Evolutionary conservation across 306 rosid genomes (phyloP).

Genomic region (Castanopsis chinensis): DNA sequence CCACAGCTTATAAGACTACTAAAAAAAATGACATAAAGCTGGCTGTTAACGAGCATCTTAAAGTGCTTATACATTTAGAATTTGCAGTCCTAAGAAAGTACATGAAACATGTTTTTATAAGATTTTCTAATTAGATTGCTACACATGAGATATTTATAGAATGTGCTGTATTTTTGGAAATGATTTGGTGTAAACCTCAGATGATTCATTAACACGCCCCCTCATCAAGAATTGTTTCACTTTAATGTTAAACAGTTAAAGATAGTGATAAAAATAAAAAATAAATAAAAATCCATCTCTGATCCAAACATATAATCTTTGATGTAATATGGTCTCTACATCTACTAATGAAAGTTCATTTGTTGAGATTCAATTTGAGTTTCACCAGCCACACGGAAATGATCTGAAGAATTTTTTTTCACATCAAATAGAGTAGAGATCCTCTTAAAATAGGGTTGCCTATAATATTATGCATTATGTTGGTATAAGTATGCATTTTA

Average conservation of each 20-base stretch:
- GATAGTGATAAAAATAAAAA: background rate
- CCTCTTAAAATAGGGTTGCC: conserved; percentile 85
- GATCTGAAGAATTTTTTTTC: conserved; percentile 91
- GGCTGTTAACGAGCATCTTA: no score
- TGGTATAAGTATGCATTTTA: background rate
- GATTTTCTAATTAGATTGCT: background rate
- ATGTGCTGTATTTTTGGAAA: no score
- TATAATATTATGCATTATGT: conserved; percentile 2
- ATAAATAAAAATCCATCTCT: background rate
- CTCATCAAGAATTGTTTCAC: background rate
- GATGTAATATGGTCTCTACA: conserved; percentile 5
- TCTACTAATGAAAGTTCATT: background rate
- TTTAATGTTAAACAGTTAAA: no score
- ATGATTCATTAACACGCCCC: no score
- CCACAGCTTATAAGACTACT: no score
- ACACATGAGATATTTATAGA: no score
- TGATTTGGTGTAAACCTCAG: no score
- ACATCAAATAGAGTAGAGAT: conserved; percentile 74
- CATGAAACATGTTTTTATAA: background rate
- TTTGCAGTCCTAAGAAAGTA: background rate
- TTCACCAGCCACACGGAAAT: conserved; percentile 93
- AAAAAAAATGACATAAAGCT: no score
- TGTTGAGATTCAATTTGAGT: conserved; percentile 19
- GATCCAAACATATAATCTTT: background rate
- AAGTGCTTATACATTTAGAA: background rate